Conservation (phyloP, 345 rosid genomes). For the Camelina sativa region DNA sequence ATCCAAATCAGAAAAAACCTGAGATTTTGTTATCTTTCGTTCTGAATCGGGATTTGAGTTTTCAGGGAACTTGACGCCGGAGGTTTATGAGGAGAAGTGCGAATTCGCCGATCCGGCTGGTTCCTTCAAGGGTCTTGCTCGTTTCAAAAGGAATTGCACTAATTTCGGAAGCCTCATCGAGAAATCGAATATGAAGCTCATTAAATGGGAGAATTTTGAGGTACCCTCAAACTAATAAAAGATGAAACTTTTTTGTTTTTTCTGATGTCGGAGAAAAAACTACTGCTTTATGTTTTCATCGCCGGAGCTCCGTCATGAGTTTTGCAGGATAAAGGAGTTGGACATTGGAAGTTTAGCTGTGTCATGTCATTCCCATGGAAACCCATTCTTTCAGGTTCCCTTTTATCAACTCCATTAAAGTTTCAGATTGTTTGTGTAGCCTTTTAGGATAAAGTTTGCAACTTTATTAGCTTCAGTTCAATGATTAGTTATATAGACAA, state of each 20-base stretch:
- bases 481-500: slow-evolving; percentile 6
- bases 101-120: slow-evolving; percentile 99
- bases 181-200: slow-evolving; percentile 86
- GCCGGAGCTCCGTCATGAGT: slow-evolving; percentile 21
- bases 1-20: not conserved
- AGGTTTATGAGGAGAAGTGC: slow-evolving; percentile 83
- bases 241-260: not conserved
- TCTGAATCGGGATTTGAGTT: slow-evolving; percentile 22
- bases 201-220: slow-evolving; percentile 89
- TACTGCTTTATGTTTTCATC: not conserved
- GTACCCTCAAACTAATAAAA: slow-evolving; percentile 38
- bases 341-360: slow-evolving; percentile 93
- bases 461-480: slow-evolving; percentile 15
- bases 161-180: slow-evolving; percentile 83
- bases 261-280: not conserved
- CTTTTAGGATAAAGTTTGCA: slow-evolving; percentile 32
- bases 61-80: slow-evolving; percentile 74
- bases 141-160: slow-evolving; percentile 90
- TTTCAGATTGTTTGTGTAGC: slow-evolving; percentile 3
- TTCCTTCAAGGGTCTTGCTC: slow-evolving; percentile 82
- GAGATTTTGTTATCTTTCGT: not conserved
- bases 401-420: not conserved
- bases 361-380: slow-evolving; percentile 95
- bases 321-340: slow-evolving; percentile 82
- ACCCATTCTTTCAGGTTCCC: slow-evolving; percentile 89